Percentiles rank a stretch among this genome's conserved stretches.
Conservation (phyloP, 768 basidiomycete genomes). For the Tylopilus intermedius region DNA sequence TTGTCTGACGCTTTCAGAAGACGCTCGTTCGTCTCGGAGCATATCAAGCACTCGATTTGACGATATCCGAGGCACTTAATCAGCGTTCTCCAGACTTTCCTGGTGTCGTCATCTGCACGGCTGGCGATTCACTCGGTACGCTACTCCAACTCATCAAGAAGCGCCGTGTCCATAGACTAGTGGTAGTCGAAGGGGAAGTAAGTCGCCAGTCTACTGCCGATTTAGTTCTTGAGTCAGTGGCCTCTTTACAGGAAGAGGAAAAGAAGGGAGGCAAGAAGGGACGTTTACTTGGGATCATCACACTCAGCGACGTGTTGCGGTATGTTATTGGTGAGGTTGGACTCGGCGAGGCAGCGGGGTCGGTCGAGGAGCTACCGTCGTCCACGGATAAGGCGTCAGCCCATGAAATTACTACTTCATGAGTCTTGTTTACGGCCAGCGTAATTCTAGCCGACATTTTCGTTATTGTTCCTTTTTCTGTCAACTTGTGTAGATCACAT, state of each 20-base stretch:
- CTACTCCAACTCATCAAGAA: conserved; percentile 89
- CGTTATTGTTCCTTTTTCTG: background rate
- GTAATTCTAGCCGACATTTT: background rate
- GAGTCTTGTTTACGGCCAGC: too few species aligned
- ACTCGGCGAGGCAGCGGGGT: conserved; percentile 43
- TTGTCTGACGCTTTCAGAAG: conserved; percentile 37
- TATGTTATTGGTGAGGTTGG: conserved; percentile 71
- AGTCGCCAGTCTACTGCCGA: conserved; percentile 14
- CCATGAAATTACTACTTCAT: conserved; percentile 10
- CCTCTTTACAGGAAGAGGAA: conserved; percentile 65
- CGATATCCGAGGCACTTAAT: conserved; percentile 85
- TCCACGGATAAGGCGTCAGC: conserved; percentile 12
- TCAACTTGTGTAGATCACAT: conserved; percentile 15
- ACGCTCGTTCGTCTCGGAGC: conserved; percentile 91
- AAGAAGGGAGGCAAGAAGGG: conserved; percentile 77
- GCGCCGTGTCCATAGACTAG: conserved; percentile 87
- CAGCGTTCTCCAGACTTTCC: conserved; percentile 94
- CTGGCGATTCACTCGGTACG: conserved; percentile 85
- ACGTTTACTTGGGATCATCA: conserved; percentile 79
- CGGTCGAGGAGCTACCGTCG: conserved; percentile 25
- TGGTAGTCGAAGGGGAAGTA: conserved; percentile 91
- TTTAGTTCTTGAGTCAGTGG: background rate
- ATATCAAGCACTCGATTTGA: conserved; percentile 94
- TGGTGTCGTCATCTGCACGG: conserved; percentile 93
- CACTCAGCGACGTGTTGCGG: conserved; percentile 81